Evolutionary conservation across 1,139 yeast genomes (phyloP), one percentile per base, ranked within the genome.

Genomic region (Saccharomyces hybrid): DNA sequence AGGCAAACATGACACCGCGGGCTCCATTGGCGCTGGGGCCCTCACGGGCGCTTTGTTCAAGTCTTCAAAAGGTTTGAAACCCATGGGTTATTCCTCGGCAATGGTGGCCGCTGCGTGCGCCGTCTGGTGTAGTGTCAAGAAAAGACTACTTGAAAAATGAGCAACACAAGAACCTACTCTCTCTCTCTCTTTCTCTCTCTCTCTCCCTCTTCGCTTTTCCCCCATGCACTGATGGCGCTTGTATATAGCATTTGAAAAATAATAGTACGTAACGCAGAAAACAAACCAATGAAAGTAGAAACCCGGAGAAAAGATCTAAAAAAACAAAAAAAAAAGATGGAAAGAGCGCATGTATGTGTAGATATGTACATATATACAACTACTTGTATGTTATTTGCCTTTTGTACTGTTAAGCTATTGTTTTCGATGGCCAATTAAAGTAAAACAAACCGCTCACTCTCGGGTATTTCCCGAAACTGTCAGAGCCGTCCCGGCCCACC

Each of bases 21-120:
- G 93, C 73, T 87, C 97, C 14, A 71, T 93, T 48, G 86, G 80
- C 25, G 88, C 98, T 2, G 99, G 99, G 65, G 96, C 93, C 25
- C 69, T 91, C 56, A 83, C 97, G 1, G 99, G 99, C 63, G 97
- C 97, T 2, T 66, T 93, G 47, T 93, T 89, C 77, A 87, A 88
- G 73, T 84, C 91, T 60, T 82, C 95, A 54, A 84, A 85, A 59
- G 98, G 99, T 42, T 62, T 84, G 52, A 85, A 80, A 72, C 96
- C 96, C 57, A 87, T 90, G 93, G 88, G 86, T 46, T 84, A 88
- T 67, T 84, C 96, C 42, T 82, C 96, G 42, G 95, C 82, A 50
- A 71, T 91, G 70, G 86, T 86, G 84, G 90, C 96, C 20, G 82
- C 84, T 59, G 96, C 88, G 57, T 96, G 98, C 51, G 97, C 88